These are phyloP conservation scores for Pseudoneurospora amorphoporcata DNA, from an alignment of 495 filamentous ascomycete species.

Conservation along the genomic window DNA sequence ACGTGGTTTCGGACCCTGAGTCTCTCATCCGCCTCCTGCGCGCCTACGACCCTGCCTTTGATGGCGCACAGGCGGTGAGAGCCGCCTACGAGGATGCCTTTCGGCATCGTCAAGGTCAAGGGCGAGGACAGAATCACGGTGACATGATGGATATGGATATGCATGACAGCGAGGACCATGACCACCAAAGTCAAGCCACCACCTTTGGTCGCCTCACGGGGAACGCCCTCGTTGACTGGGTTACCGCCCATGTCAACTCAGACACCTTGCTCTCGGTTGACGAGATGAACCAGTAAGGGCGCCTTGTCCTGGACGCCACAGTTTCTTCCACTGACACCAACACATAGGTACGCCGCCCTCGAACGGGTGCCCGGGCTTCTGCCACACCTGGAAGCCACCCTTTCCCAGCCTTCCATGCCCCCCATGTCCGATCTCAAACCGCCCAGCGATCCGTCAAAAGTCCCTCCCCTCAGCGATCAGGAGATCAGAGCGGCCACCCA, in stretches of 20 bases:
- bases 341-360: slow-evolving; percentile 28
- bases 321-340: background rate
- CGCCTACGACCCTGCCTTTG: slow-evolving; percentile 20
- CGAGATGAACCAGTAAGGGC: slow-evolving; percentile 30
- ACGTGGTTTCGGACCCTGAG: slow-evolving; percentile 14
- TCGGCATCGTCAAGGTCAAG: background rate
- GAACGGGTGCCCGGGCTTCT: slow-evolving; percentile 18
- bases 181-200: slow-evolving; percentile 5
- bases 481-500: slow-evolving; percentile 34
- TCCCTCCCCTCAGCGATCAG: slow-evolving; percentile 26
- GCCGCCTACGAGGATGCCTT: slow-evolving; percentile 4
- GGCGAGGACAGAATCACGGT: background rate
- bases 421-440: background rate
- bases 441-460: background rate
- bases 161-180: slow-evolving; percentile 6
- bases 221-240: slow-evolving; percentile 28
- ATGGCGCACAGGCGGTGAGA: slow-evolving; percentile 19
- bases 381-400: background rate
- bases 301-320: background rate
- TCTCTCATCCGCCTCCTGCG: slow-evolving; percentile 15
- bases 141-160: background rate
- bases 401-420: background rate
- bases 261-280: slow-evolving; percentile 35
- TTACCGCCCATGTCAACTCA: slow-evolving; percentile 25
- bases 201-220: slow-evolving; percentile 8